These are phyloP conservation scores for Leishmania turanica DNA, from an alignment of 208 protist genomes.

Conservation along the genomic window DNA sequence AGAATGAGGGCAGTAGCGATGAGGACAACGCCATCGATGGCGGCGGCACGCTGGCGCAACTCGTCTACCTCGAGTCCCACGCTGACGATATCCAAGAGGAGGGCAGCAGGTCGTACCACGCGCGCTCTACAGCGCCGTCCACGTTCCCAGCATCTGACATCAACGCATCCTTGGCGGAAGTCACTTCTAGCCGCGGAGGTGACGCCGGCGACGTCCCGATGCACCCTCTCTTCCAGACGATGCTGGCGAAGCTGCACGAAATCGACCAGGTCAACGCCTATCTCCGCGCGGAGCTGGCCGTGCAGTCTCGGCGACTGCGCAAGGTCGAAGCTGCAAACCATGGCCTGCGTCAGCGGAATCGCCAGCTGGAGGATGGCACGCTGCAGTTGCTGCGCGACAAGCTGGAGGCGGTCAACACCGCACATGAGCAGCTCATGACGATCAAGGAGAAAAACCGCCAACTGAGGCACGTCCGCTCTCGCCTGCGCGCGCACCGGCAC, in stretches of 20 bases:
- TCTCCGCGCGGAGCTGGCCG: constrained; percentile 72
- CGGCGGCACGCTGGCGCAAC: constrained; percentile 3
- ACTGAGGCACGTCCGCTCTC: constrained; percentile 76
- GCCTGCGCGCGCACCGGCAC: constrained; percentile 75
- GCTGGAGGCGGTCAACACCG: constrained; percentile 69
- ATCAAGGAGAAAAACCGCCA: constrained; percentile 55
- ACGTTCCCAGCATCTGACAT: neutral
- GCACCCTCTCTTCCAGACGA: constrained; percentile 59
- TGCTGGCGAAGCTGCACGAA: constrained; percentile 76
- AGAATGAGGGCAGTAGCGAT: neutral
- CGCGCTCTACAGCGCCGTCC: neutral
- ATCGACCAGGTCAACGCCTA: constrained; percentile 79
- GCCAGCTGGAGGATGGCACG: constrained; percentile 48
- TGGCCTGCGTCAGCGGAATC: constrained; percentile 58
- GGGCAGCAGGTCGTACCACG: neutral
- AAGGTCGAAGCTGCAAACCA: constrained; percentile 68
- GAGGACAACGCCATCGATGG: neutral
- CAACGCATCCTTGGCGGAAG: neutral
- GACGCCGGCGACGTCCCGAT: neutral
- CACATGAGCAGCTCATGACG: constrained; percentile 77
- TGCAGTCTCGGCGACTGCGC: constrained; percentile 63
- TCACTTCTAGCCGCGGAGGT: too few relatives aligned
- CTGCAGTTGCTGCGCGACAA: constrained; percentile 63
- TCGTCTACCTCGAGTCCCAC: constrained; percentile 16
- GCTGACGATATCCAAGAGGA: neutral